phyloP scores from a whole-genome alignment of 2,329 filamentous ascomycete species.

The Ophiognomonia clavigignenti-juglandacearum region DNA sequence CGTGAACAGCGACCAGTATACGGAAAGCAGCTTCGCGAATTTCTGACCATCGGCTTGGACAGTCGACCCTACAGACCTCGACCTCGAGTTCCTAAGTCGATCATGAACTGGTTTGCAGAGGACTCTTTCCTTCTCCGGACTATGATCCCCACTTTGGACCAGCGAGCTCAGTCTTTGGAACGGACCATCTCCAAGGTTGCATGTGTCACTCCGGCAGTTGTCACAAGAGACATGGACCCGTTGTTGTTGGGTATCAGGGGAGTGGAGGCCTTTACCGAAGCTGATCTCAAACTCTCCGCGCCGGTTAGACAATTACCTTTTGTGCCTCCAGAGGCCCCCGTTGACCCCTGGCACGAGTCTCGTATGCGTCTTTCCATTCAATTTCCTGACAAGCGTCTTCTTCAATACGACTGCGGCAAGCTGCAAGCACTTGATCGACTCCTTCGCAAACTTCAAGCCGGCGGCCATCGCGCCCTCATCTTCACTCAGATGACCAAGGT shows the following conservation, averaged over 20 bases:
- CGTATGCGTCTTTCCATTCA: conserved; percentile 91
- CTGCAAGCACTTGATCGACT: conserved; percentile 84
- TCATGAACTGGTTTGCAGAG: conserved; percentile 72
- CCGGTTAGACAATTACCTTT: conserved; percentile 52
- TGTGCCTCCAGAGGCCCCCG: conserved; percentile 49
- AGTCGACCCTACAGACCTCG: conserved; percentile 54
- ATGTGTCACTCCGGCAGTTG: conserved; percentile 84
- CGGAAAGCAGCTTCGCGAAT: conserved; percentile 71
- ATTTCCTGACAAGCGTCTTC: conserved; percentile 91
- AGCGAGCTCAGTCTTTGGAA: conserved; percentile 69
- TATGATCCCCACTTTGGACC: conserved; percentile 69
- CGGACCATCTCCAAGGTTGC: conserved; percentile 80
- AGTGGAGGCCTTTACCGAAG: conserved; percentile 51
- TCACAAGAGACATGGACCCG: conserved; percentile 70
- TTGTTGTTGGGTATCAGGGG: conserved; percentile 61
- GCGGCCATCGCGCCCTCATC: conserved; percentile 89
- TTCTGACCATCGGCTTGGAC: conserved; percentile 61
- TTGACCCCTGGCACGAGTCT: conserved; percentile 88
- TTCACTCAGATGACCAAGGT: conserved; percentile 99
- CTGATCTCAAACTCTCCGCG: conserved; percentile 52
- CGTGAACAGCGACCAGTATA: conserved; percentile 79
- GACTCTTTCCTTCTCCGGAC: conserved; percentile 58
- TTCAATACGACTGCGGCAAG: conserved; percentile 98
- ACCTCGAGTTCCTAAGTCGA: conserved; percentile 55
- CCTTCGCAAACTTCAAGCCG: conserved; percentile 79